Evolutionary conservation across 2,329 filamentous ascomycete genomes (phyloP).

Genomic region (Chrysosporium keratinophilum): DNA sequence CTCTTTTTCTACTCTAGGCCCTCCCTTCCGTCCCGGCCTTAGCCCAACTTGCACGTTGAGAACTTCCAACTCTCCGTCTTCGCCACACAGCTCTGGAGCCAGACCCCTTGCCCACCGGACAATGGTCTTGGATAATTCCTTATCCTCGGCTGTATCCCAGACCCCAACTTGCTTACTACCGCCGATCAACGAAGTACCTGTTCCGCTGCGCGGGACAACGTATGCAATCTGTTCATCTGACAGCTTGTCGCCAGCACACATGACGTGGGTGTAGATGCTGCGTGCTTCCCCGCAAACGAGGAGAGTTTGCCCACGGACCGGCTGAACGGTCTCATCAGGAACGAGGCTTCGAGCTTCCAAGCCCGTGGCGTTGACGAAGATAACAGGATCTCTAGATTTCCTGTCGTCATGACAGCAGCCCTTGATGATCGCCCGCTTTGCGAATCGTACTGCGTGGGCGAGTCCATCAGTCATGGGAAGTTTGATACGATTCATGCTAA

Average conservation of each 20-base stretch:
- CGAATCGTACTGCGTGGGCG: slow-evolving; percentile 21
- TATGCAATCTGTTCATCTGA: slow-evolving; percentile 29
- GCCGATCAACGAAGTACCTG: slow-evolving; percentile 36
- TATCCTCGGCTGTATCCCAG: slow-evolving; percentile 27
- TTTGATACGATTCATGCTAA: slow-evolving; percentile 20
- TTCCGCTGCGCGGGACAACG: slow-evolving; percentile 35
- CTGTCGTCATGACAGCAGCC: slow-evolving; percentile 3
- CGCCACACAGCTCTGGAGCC: slow-evolving; percentile 29
- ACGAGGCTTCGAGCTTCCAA: slow-evolving; percentile 32
- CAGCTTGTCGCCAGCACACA: neutral
- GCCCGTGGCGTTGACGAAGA: slow-evolving; percentile 38
- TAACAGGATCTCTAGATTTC: slow-evolving; percentile 6
- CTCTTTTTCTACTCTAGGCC: slow-evolving; percentile 36
- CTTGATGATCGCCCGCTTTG: slow-evolving; percentile 14
- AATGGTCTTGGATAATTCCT: slow-evolving; percentile 28
- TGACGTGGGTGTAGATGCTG: slow-evolving; percentile 20
- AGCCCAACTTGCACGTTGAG: slow-evolving; percentile 36
- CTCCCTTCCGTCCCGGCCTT: slow-evolving; percentile 36
- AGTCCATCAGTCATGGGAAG: slow-evolving; percentile 25
- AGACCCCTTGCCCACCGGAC: slow-evolving; percentile 27
- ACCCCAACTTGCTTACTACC: slow-evolving; percentile 36
- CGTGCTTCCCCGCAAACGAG: slow-evolving; percentile 36
- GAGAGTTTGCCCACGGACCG: slow-evolving; percentile 39
- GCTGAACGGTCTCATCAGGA: slow-evolving; percentile 28
- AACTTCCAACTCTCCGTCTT: slow-evolving; percentile 34